Conservation (phyloP, 768 basidiomycete species). For the Boletus pseudo-olivaceus region DNA sequence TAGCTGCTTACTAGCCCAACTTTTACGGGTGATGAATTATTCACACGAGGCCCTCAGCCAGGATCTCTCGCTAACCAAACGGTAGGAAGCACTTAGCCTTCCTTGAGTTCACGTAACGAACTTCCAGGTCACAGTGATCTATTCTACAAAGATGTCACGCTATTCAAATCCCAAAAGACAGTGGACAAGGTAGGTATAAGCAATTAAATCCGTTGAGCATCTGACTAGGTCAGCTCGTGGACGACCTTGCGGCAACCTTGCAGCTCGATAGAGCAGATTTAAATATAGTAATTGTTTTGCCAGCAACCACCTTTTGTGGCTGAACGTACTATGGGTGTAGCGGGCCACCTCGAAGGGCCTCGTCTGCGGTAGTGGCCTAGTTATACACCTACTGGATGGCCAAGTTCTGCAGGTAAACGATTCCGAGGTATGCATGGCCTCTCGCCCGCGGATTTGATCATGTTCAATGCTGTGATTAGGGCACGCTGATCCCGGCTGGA, state of each 20-base stretch:
- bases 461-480: slow-evolving; percentile 39
- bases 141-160: slow-evolving; percentile 77
- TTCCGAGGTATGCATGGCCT: slow-evolving; percentile 46
- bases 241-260: slow-evolving; percentile 86
- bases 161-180: slow-evolving; percentile 74
- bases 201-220: not conserved
- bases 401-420: slow-evolving; percentile 49
- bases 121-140: slow-evolving; percentile 58
- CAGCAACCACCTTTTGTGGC: not conserved
- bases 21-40: slow-evolving; percentile 62
- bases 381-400: slow-evolving; percentile 55
- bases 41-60: slow-evolving; percentile 64
- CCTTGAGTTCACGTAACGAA: slow-evolving; percentile 8
- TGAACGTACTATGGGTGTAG: slow-evolving; percentile 37
- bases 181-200: slow-evolving; percentile 64
- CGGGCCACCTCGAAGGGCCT: slow-evolving; percentile 89
- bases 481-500: slow-evolving; percentile 69
- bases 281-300: slow-evolving; percentile 54
- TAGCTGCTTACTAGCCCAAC: slow-evolving; percentile 48
- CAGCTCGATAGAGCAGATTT: slow-evolving; percentile 69
- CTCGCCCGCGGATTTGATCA: not conserved
- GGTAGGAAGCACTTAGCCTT: slow-evolving; percentile 36
- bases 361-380: slow-evolving; percentile 63
- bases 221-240: slow-evolving; percentile 61
- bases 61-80: slow-evolving; percentile 59